Base-by-base conservation (phyloP, 495 filamentous ascomycete species). In the Extremus antarcticus region DNA sequence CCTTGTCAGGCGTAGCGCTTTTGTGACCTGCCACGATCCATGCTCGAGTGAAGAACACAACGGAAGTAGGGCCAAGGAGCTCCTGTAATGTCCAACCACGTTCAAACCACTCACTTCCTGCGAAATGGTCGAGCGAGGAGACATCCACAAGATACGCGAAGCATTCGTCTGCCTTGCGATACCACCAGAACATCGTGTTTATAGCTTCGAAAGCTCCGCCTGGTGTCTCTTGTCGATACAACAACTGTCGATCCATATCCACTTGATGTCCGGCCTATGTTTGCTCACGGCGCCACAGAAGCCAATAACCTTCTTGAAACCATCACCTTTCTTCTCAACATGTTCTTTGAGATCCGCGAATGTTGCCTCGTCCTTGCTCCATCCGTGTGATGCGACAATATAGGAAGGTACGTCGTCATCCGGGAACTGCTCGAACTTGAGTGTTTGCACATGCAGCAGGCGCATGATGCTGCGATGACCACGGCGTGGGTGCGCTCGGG, bases 31-130 rank as follows among this genome's bases (percentile, higher is more conserved):
- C 15, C 0, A 39, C 15, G 16, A 10, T 20, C 25, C 55, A 53
- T 9, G 9, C 25, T 39, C 32, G 23, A 22, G 45, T 39, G 2
- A 50, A 48, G 22, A 59, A 59, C 0, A 35, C 32, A 0, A 59
- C 53, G n/a, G 8, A 15, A 3, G n/a, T 19, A 23, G 56, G 56
- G 7, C 53, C 56, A 19, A 59, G 16, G 13, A 59, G 53, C 45
- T 55, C 51, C 24, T 59, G 51, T 13, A 56, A n/a, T 8, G 41
- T 45, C 41, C 41, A 45, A 7, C 41, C 41, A 45, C 41, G 41
- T 17, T 21, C 7, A 25, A 55, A 50, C 56, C 56, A 59, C 13
- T 9, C 25, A 9, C 56, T 55, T 40, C 45, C 32, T 17, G 19
- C 15, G 1, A 49, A 55, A 7, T 45, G 17, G 15, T 45, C 16